Evolutionary conservation across 495 filamentous ascomycete genomes (phyloP).

Genomic region (Filosporella fistucella): DNA sequence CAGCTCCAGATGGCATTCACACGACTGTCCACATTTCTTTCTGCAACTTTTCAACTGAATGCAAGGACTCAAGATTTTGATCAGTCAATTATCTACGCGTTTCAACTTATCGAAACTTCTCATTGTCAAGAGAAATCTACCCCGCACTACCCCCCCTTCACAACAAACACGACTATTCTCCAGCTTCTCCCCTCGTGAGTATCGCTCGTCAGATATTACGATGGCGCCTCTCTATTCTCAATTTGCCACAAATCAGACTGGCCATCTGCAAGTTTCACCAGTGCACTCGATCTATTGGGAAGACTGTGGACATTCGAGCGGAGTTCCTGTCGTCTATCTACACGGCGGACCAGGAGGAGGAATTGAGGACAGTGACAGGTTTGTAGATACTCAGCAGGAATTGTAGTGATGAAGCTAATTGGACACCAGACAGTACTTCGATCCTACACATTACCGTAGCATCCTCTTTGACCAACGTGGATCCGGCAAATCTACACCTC

Average conservation of each 20-base stretch:
- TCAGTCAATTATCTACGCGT: too few species aligned
- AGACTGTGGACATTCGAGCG: conserved; percentile 36
- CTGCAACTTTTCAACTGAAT: too few species aligned
- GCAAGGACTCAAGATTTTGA: too few species aligned
- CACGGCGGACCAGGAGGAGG: conserved; percentile 41
- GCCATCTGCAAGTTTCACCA: conserved; percentile 29
- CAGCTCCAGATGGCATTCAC: too few species aligned
- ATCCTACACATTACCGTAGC: conserved; percentile 37
- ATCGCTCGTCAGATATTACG: too few species aligned
- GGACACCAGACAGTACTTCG: conserved; percentile 31
- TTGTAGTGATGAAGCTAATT: not conserved
- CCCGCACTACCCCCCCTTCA: too few species aligned
- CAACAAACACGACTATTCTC: too few species aligned
- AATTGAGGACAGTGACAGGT: conserved; percentile 30
- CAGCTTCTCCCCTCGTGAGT: too few species aligned
- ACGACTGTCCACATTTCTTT: too few species aligned
- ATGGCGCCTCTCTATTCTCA: conserved; percentile 21
- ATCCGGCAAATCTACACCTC: conserved; percentile 35
- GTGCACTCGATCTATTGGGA: conserved; percentile 38
- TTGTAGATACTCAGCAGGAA: not conserved
- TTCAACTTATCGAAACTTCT: too few species aligned
- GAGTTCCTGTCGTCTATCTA: conserved; percentile 35
- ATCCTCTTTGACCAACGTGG: conserved; percentile 45
- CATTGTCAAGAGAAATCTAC: too few species aligned
- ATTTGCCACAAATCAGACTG: conserved; percentile 19